phyloP scores from a whole-genome alignment of 2,329 filamentous ascomycete genomes.

The Ilyonectria robusta region DNA sequence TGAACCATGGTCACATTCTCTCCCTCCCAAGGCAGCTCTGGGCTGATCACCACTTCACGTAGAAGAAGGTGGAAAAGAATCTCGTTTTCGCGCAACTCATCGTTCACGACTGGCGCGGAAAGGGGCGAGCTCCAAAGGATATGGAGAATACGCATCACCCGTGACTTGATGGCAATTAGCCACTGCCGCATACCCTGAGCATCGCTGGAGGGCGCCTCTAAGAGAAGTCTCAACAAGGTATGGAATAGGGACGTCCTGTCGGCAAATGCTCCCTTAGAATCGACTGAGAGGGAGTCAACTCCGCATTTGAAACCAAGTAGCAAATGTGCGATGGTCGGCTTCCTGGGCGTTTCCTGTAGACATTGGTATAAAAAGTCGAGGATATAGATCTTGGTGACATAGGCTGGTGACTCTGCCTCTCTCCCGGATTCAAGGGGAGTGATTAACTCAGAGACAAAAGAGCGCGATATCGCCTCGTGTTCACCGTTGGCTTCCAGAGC shows the following conservation, averaged over 20 bases:
- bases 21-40: conserved; percentile 82
- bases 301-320: conserved; percentile 89
- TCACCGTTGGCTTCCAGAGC: conserved; percentile 88
- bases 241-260: conserved; percentile 86
- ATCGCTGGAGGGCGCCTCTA: conserved; percentile 76
- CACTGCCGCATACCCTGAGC: conserved; percentile 75
- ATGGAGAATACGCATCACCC: conserved; percentile 80
- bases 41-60: conserved; percentile 78
- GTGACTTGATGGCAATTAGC: conserved; percentile 78
- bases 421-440: conserved; percentile 80
- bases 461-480: conserved; percentile 82
- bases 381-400: conserved; percentile 86
- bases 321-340: conserved; percentile 90
- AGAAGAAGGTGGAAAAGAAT: conserved; percentile 85
- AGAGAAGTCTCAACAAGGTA: conserved; percentile 79
- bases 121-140: conserved; percentile 88
- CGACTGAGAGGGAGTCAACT: conserved; percentile 77
- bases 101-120: conserved; percentile 80
- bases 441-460: conserved; percentile 78
- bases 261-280: conserved; percentile 79
- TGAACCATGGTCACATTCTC: conserved; percentile 70
- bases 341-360: conserved; percentile 79
- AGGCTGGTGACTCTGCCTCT: conserved; percentile 78
- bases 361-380: conserved; percentile 89
- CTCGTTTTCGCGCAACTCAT: conserved; percentile 84